A percentile compares a stretch with the other conserved stretches of the same genome.
Conservation (phyloP, 345 rosid species). For the Tarenaya hassleriana region DNA sequence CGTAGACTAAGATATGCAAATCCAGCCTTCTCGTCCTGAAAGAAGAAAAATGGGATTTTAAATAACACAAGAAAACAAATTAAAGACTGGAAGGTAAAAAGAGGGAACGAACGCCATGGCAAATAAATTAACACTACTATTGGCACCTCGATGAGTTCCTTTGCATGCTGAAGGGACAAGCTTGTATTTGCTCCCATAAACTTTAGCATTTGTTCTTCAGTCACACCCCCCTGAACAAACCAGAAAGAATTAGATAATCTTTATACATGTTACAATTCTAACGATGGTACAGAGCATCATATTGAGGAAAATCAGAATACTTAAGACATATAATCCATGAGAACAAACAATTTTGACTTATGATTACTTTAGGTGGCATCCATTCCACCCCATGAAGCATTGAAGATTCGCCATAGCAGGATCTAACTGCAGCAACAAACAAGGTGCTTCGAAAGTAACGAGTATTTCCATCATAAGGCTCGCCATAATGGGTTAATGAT, state of each 20-base stretch:
- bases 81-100: not conserved
- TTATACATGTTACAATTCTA: too few relatives aligned
- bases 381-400: constrained; percentile 97
- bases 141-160: constrained; percentile 78
- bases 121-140: constrained; percentile 15
- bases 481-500: constrained; percentile 96
- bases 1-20: constrained; percentile 87
- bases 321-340: not conserved
- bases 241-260: not conserved
- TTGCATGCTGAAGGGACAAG: constrained; percentile 59
- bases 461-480: constrained; percentile 98
- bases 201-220: constrained; percentile 94
- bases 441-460: constrained; percentile 79
- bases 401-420: constrained; percentile 89
- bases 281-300: too few relatives aligned
- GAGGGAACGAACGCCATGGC: constrained; percentile 2
- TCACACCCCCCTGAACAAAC: constrained; percentile 64
- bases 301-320: not conserved
- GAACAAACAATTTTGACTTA: constrained; percentile 14
- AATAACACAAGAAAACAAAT: not conserved
- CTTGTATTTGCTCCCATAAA: constrained; percentile 91
- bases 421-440: constrained; percentile 91
- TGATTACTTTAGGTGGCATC: constrained; percentile 91
- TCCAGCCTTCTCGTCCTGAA: constrained; percentile 78
- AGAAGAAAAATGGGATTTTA: constrained; percentile 18